Percentiles rank a stretch among this genome's conserved stretches.
Conservation (phyloP, 2,329 filamentous ascomycete genomes). For the Botrytis elliptica region DNA sequence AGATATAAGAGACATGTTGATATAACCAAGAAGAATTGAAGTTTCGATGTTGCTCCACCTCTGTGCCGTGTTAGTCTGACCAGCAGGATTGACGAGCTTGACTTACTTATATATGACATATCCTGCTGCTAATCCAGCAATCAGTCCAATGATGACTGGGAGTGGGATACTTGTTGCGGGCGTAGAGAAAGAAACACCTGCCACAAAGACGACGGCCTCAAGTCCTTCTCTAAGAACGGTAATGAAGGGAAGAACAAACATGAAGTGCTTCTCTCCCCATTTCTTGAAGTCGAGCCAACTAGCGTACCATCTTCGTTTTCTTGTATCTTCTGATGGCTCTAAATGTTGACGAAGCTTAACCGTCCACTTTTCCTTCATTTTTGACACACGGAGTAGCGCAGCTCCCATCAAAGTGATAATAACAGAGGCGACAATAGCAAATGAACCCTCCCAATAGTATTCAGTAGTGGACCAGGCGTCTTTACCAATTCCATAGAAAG, state of each 20-base stretch:
- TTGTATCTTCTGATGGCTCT: constrained; percentile 43
- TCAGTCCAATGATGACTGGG: constrained; percentile 69
- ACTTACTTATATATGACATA: constrained; percentile 75
- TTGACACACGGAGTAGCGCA: constrained; percentile 75
- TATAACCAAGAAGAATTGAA: constrained; percentile 76
- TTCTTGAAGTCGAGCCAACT: constrained; percentile 53
- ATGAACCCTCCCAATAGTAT: constrained; percentile 78
- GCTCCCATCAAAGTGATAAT: constrained; percentile 83
- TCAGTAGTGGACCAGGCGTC: constrained; percentile 68
- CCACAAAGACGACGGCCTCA: constrained; percentile 83
- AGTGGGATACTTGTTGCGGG: constrained; percentile 76
- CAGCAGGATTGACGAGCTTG: background rate
- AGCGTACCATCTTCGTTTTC: constrained; percentile 29
- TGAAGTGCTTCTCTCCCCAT: constrained; percentile 74
- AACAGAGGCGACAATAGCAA: constrained; percentile 69
- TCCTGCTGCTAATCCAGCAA: constrained; percentile 65
- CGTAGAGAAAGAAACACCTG: constrained; percentile 74
- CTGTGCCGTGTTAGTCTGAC: constrained; percentile 37
- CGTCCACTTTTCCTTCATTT: constrained; percentile 86
- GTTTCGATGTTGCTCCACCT: constrained; percentile 61
- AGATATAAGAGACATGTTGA: constrained; percentile 84
- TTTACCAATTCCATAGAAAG: constrained; percentile 63
- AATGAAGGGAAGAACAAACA: constrained; percentile 84
- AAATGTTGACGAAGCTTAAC: constrained; percentile 73
- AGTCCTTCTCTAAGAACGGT: constrained; percentile 85